These are phyloP conservation scores for Akanthomyces uredinophilus DNA, from an alignment of 2,329 filamentous ascomycete species.

Conservation along the genomic window DNA sequence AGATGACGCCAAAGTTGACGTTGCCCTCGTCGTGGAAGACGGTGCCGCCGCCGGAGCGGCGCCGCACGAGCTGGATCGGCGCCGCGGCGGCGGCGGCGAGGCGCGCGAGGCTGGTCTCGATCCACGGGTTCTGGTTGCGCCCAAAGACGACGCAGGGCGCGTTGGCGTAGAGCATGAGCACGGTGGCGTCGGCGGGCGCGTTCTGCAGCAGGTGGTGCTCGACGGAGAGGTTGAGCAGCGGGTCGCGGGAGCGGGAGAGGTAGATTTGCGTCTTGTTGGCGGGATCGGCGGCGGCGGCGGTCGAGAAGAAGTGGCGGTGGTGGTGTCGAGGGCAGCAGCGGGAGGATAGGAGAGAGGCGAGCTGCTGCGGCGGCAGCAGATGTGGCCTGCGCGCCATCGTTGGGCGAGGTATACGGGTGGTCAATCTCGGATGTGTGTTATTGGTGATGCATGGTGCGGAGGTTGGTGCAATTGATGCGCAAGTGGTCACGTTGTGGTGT, in stretches of 20 bases:
- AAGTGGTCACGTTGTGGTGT: background rate
- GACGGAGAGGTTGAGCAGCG: conserved; percentile 87
- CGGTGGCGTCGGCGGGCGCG: conserved; percentile 63
- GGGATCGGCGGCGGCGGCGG: conserved; percentile 32
- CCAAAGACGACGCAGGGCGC: conserved; percentile 83
- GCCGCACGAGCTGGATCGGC: conserved; percentile 62
- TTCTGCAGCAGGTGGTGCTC: conserved; percentile 84
- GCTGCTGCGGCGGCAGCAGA: background rate
- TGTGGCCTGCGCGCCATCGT: background rate
- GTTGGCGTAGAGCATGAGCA: conserved; percentile 88
- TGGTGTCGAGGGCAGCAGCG: background rate
- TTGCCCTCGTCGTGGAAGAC: conserved; percentile 95
- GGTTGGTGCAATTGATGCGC: background rate
- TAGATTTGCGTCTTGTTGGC: conserved; percentile 60
- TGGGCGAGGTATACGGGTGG: background rate
- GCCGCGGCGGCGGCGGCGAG: conserved; percentile 34
- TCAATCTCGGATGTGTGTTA: background rate
- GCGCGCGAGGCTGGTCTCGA: conserved; percentile 72
- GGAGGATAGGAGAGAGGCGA: background rate
- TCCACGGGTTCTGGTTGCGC: conserved; percentile 96
- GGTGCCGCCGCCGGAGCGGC: conserved; percentile 82
- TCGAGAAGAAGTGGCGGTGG: background rate
- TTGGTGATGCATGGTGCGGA: background rate
- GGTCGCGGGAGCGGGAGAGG: conserved; percentile 63
- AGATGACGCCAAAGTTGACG: conserved; percentile 91